These are phyloP conservation scores for Cruciata laevipes DNA, from an alignment of 257 asterid genomes.

Conservation along the genomic window DNA sequence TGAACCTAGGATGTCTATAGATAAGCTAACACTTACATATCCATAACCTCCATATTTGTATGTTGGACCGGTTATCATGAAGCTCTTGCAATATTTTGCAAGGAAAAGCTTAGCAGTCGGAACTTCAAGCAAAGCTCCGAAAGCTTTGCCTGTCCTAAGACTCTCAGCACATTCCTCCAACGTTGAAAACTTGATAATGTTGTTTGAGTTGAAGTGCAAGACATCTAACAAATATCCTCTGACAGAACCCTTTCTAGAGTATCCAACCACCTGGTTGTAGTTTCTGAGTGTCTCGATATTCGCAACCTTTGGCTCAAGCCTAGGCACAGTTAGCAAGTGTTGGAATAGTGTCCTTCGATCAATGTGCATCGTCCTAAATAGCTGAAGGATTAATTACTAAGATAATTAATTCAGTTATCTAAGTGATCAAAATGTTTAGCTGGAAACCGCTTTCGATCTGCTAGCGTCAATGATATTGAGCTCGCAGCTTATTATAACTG, in stretches of 20 bases:
- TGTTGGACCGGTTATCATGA: constrained; percentile 29
- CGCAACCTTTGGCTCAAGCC: constrained; percentile 22
- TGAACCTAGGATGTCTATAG: not conserved
- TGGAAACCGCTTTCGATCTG: no score
- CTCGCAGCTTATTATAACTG: no score
- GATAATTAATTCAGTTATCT: no score
- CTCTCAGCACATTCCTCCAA: constrained; percentile 17
- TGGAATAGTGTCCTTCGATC: no score
- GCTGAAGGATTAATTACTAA: no score
- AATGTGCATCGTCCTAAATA: no score
- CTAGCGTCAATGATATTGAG: no score
- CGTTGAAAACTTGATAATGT: constrained; percentile 5
- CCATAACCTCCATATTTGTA: constrained; percentile 40
- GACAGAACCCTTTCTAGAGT: constrained; percentile 23
- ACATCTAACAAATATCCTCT: constrained; percentile 13
- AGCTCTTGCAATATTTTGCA: constrained; percentile 36
- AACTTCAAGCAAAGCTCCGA: constrained; percentile 34
- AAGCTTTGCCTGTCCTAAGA: constrained; percentile 23
- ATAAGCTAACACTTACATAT: constrained; percentile 23
- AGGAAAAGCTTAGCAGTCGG: constrained; percentile 32
- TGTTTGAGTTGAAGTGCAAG: constrained; percentile 11
- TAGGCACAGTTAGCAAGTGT: constrained; percentile 33
- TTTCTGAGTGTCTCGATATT: constrained; percentile 24
- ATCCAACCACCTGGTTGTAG: constrained; percentile 26
- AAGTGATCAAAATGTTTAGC: no score